Base-by-base conservation (phyloP, 495 filamentous ascomycete species). In the Penicillium malachiteum region DNA sequence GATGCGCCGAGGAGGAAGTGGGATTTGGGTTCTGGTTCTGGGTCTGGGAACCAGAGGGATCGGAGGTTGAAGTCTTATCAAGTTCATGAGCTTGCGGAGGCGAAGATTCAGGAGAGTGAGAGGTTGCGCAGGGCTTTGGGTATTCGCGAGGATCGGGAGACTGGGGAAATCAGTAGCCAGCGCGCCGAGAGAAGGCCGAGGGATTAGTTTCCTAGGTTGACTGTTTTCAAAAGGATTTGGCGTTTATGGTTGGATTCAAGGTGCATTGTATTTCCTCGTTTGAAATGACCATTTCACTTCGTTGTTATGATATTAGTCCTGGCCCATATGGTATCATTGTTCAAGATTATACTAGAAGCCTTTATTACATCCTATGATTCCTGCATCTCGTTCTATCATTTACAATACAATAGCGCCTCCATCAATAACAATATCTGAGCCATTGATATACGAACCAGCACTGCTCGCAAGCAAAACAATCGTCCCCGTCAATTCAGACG, bases 51-150 rank as follows among this genome's bases (percentile, higher is more conserved):
- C 26, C 17, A 12, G 13, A 52, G 17, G 37, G 73, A 72, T 67
- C 75, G 72, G 60, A 79, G 74, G 61, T 80, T 96, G 43, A 99
- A 97, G 74, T 76, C 83, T 54, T 91, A 97, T 76, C 91, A 96
- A 72, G 92, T 97, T 21, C 94, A 99, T 81, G 93, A 97, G 73
- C 72, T 96, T 62, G 94, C 94, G 21, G 87, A 92, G 67, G 93
- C 92, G 50, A 99, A 99, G 84, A 92, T 96, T 65, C 87, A 89
- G 69, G 93, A 99, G 81, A 96, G 86, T 69, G 92, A 97, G 78
- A 78, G 88, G 71, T 76, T 97, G 67, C 74, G 92, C 56, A 91
- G 83, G 72, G 94, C 94, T 26, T 79, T 99, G 68, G 91, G 91
- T 45, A 96, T 97, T 59, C 82, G 84, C 58, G 86, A 87, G 73